Evolutionary conservation across 805 yeast genomes (phyloP), one percentile per base, ranked within the genome.

Genomic region (Metschnikowia lachancei): DNA sequence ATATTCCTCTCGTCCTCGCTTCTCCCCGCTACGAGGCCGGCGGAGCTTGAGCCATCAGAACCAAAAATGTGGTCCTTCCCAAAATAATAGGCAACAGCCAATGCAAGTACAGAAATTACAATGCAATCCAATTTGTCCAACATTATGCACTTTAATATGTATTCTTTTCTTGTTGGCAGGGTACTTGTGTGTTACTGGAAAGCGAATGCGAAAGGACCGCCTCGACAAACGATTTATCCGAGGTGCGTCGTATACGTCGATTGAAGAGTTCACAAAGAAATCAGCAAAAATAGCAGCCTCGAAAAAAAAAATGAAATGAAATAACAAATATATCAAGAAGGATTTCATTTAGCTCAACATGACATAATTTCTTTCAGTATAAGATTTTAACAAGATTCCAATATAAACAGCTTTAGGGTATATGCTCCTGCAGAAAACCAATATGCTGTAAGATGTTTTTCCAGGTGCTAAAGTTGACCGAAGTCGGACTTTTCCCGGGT

Each of bases 81-180:
- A 64, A 82, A 77, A 64, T 83, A 88, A 8, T 83, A 80, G 17
- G 77, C 63, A 2, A 85, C 73, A 3, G 87, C 91, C n/a, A 81
- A 59, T 3, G 83, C 78, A 42, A 88, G 73, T 3, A 82, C 84
- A 13, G 76, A 72, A 45, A 90, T 69, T 13, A 87, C 90, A 20
- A 83, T 63, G 51, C 83, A 65, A 66, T 90, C 96, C 46, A 87
- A 72, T 5, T 82, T 71, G 63, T 89, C 95, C 54, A 89, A 67
- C 48, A 82, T 81, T 82, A 30, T 24, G 32, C 16, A 16, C 13
- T 33, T 37, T 3, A 37, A 37, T 12, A 26, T 14, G 32, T 22
- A 13, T 20, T 20, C 30, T 22, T 14, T 26, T n/a, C 9, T 10
- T 8, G 26, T 9, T 7, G 14, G 19, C 8, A 16, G 22, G 40